Conservation (phyloP, 1,284 basidiomycete genomes). For the Cryptococcus depauperatus region DNA sequence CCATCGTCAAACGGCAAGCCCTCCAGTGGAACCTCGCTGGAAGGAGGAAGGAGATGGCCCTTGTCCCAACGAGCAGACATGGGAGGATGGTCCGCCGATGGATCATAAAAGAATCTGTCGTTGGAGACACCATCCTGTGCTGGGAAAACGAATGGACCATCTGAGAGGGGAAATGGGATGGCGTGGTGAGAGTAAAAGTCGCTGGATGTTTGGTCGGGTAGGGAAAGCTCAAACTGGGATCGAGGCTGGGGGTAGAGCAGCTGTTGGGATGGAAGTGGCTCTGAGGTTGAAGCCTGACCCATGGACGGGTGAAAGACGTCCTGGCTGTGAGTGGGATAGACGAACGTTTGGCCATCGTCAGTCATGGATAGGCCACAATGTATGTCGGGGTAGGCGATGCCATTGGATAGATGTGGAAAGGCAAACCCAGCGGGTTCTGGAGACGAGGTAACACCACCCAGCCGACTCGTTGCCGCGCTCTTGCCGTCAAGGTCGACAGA, state of each 20-base stretch:
- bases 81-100: neutral
- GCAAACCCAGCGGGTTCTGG: neutral
- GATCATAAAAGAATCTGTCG: neutral
- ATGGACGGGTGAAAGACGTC: too few relatives aligned
- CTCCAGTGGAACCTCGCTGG: constrained; percentile 17
- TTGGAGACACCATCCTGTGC: neutral
- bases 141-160: constrained; percentile 3
- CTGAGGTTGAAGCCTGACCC: too few relatives aligned
- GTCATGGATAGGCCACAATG: neutral
- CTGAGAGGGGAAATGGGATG: constrained; percentile 22
- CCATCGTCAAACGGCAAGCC: constrained; percentile 14
- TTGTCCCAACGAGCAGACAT: constrained; percentile 8
- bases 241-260: constrained; percentile 14
- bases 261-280: neutral
- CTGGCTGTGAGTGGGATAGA: too few relatives aligned
- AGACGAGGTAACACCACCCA: neutral
- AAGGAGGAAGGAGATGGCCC: constrained; percentile 10
- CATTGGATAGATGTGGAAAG: too few relatives aligned
- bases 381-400: neutral
- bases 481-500: constrained; percentile 8
- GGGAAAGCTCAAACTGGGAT: neutral
- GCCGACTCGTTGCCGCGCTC: neutral
- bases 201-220: constrained; percentile 1
- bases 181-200: constrained; percentile 23
- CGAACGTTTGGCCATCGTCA: constrained; percentile 1